phyloP scores from a whole-genome alignment of 2,329 filamentous ascomycete genomes.

The Plectosphaerella sp. region DNA sequence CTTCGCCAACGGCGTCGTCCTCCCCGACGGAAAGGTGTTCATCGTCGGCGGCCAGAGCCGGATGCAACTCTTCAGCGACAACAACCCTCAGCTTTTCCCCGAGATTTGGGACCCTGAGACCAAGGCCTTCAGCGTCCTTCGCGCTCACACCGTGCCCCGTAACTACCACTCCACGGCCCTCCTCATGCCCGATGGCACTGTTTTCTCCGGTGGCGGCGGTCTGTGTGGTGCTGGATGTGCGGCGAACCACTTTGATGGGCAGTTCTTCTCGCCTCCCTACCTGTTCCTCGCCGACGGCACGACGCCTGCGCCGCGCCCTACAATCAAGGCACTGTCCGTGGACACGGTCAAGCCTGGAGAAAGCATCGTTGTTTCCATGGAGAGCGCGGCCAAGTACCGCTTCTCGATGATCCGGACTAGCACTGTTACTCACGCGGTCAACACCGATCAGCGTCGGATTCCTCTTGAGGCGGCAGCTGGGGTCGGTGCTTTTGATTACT shows the following conservation, averaged over 20 bases:
- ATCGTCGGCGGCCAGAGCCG: conserved; percentile 41
- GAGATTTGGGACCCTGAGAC: conserved; percentile 41
- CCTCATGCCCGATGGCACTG: conserved; percentile 44
- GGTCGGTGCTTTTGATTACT: conserved; percentile 20
- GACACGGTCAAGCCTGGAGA: conserved; percentile 18
- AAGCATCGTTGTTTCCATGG: conserved; percentile 15
- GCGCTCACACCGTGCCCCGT: conserved; percentile 32
- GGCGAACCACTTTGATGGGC: conserved; percentile 48
- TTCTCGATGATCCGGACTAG: conserved; percentile 44
- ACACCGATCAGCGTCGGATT: conserved; percentile 54
- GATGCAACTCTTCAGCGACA: conserved; percentile 40
- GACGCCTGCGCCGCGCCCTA: conserved; percentile 30
- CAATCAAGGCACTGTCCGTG: conserved; percentile 27
- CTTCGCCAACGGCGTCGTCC: conserved; percentile 38
- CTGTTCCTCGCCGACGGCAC: conserved; percentile 41
- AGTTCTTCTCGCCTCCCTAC: conserved; percentile 53
- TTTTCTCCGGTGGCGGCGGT: conserved; percentile 47
- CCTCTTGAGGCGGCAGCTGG: conserved; percentile 25
- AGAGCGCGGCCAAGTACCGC: conserved; percentile 14
- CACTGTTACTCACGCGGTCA: conserved; percentile 48
- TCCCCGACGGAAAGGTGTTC: conserved; percentile 43
- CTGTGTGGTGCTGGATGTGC: conserved; percentile 40
- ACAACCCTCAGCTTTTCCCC: conserved; percentile 30
- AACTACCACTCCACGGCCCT: conserved; percentile 46
- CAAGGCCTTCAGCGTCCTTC: conserved; percentile 31